These are phyloP conservation scores for Pulveroboletus sp. DNA, from an alignment of 768 basidiomycete species.

Conservation along the genomic window DNA sequence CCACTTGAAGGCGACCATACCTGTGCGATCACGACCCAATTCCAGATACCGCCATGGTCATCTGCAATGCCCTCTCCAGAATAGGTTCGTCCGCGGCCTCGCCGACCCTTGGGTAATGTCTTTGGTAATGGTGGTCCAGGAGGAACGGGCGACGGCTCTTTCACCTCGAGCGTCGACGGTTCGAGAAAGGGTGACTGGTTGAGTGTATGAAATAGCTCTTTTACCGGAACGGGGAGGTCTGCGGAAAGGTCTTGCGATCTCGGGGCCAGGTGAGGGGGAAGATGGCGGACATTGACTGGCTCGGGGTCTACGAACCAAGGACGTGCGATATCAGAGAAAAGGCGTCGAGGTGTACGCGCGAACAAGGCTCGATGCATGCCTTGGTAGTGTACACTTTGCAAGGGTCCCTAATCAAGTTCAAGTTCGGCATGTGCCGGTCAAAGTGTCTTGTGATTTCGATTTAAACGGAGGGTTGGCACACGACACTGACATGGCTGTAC, in stretches of 20 bases:
- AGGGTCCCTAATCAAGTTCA: too few species aligned
- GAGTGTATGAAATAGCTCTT: constrained; percentile 56
- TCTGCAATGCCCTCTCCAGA: constrained; percentile 59
- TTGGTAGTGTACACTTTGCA: too few species aligned
- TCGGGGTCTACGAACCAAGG: constrained; percentile 73
- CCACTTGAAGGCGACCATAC: constrained; percentile 32
- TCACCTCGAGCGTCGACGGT: constrained; percentile 51
- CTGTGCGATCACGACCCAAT: constrained; percentile 74
- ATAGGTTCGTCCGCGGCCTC: constrained; percentile 67
- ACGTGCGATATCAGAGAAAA: constrained; percentile 14
- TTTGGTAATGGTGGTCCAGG: constrained; percentile 62
- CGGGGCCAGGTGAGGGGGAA: constrained; percentile 27
- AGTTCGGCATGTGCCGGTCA: constrained; percentile 16
- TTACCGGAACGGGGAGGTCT: constrained; percentile 50
- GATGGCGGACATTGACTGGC: constrained; percentile 14
- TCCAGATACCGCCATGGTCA: constrained; percentile 62
- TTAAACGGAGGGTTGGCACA: constrained; percentile 6
- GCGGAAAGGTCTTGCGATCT: constrained; percentile 39
- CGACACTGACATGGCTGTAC: constrained; percentile 54
- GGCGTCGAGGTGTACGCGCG: constrained; percentile 8
- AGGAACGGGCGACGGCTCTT: constrained; percentile 46
- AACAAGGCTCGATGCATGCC: constrained; percentile 14
- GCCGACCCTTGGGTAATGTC: constrained; percentile 54
- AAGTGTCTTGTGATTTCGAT: constrained; percentile 18
- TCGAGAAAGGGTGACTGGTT: constrained; percentile 69